phyloP scores from a whole-genome alignment of 2,329 filamentous ascomycete genomes.

The Aspergillus glaucus region DNA sequence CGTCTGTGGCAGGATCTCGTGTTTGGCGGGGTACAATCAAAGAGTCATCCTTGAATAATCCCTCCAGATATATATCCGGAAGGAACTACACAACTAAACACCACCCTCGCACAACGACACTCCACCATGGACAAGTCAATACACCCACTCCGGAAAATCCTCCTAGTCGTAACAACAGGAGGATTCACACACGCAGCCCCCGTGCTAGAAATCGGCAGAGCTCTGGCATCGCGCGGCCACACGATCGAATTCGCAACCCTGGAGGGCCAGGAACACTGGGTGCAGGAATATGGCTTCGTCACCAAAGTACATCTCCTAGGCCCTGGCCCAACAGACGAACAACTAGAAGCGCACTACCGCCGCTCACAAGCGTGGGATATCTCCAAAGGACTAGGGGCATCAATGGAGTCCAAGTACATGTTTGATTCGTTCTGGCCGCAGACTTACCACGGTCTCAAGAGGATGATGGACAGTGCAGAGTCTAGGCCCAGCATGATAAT shows the following conservation, averaged over 20 bases:
- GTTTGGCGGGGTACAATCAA: too few species aligned
- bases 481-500: conserved; percentile 36
- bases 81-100: too few species aligned
- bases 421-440: conserved; percentile 36
- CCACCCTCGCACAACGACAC: neutral
- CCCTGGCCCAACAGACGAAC: conserved; percentile 19
- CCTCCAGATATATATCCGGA: too few species aligned
- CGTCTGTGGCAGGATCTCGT: too few species aligned
- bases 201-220: conserved; percentile 26
- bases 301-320: conserved; percentile 28
- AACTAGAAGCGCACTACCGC: conserved; percentile 30
- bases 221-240: conserved; percentile 30
- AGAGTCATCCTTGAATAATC: too few species aligned
- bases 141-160: conserved; percentile 19
- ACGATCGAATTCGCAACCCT: conserved; percentile 34
- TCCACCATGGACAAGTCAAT: neutral
- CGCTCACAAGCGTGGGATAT: conserved; percentile 30
- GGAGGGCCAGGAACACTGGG: conserved; percentile 33
- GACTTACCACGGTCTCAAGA: conserved; percentile 18
- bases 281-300: conserved; percentile 23
- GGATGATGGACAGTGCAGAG: conserved; percentile 13
- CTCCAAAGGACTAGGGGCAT: conserved; percentile 23
- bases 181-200: conserved; percentile 35
- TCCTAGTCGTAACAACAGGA: conserved; percentile 31
- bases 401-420: conserved; percentile 33